A percentile compares a stretch with the other conserved stretches of the same genome.
phyloP scores from a whole-genome alignment of 768 basidiomycete species.

The Russula dissimulans region DNA sequence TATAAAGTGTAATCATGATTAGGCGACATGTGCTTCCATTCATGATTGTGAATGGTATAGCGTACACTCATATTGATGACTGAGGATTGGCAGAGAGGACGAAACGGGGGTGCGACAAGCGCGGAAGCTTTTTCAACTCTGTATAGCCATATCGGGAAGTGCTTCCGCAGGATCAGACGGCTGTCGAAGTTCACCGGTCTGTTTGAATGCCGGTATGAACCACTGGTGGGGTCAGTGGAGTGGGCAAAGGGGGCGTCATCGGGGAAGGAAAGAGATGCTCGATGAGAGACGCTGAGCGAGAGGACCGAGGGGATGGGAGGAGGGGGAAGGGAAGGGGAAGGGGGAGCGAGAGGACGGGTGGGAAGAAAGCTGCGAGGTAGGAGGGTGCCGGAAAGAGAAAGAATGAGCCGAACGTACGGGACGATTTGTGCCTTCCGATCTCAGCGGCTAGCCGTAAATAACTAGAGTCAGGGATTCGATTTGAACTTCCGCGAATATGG shows the following conservation, averaged over 20 bases:
- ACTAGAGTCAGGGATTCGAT: conserved; percentile 8
- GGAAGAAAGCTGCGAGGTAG: not conserved
- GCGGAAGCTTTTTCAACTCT: conserved; percentile 15
- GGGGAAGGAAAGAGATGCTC: conserved; percentile 2
- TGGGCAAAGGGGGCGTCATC: not conserved
- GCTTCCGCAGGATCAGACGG: conserved; percentile 11
- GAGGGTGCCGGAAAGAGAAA: conserved; percentile 6
- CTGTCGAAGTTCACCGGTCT: conserved; percentile 4
- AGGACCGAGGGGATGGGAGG: not conserved
- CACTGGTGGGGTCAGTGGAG: not conserved
- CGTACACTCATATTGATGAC: conserved; percentile 10
- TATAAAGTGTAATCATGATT: conserved; percentile 6
- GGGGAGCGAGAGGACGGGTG: not conserved
- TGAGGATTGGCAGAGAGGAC: conserved; percentile 11
- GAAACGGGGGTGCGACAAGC: conserved; percentile 19
- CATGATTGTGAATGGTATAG: conserved; percentile 13
- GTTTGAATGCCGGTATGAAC: conserved; percentile 13
- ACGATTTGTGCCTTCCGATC: conserved; percentile 21
- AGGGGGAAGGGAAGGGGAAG: not conserved
- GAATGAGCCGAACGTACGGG: not conserved
- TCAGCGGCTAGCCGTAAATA: conserved; percentile 21
- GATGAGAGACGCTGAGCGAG: conserved; percentile 6
- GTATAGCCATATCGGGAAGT: conserved; percentile 17
- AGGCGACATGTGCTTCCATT: conserved; percentile 12
- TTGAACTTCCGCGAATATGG: conserved; percentile 15